A percentile compares a stretch with the other conserved stretches of the same genome.
These are phyloP conservation scores for Leonotis leonurus DNA, from an alignment of 257 asterid genomes.

Conservation along the genomic window DNA sequence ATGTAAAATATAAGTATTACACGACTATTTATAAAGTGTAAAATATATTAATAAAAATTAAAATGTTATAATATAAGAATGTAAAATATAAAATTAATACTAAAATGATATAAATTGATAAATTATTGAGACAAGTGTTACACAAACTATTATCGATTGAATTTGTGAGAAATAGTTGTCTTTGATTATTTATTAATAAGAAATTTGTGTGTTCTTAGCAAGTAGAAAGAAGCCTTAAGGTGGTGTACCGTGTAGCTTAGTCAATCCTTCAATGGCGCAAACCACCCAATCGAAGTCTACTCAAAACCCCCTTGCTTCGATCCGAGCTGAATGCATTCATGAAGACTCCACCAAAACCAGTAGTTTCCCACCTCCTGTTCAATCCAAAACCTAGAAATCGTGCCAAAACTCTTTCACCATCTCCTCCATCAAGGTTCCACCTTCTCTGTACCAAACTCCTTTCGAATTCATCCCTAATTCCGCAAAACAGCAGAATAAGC, in stretches of 20 bases:
- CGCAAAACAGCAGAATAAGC: slow-evolving; percentile 10
- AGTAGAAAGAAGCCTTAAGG: no score
- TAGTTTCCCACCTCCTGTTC: slow-evolving; percentile 18
- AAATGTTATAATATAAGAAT: no score
- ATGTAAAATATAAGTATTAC: no score
- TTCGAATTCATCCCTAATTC: slow-evolving; percentile 20
- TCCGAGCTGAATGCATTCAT: slow-evolving; percentile 22
- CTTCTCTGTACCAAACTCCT: slow-evolving; percentile 21
- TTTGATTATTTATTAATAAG: no score
- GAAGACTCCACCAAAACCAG: slow-evolving; percentile 36
- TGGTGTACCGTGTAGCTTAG: background rate
- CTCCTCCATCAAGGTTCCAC: slow-evolving; percentile 16
- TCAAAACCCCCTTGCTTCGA: background rate
- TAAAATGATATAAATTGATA: no score
- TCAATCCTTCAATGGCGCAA: slow-evolving; percentile 9
- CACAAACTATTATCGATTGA: no score
- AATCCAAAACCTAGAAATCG: slow-evolving; percentile 18
- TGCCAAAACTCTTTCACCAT: background rate
- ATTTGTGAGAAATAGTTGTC: no score
- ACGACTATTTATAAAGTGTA: no score
- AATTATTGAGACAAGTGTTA: no score
- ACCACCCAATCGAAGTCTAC: background rate
- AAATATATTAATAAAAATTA: no score
- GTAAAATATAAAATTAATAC: no score
- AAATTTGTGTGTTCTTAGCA: no score